Evolutionary conservation across 2,329 filamentous ascomycete genomes (phyloP).

Genomic region (Periconia digitata): DNA sequence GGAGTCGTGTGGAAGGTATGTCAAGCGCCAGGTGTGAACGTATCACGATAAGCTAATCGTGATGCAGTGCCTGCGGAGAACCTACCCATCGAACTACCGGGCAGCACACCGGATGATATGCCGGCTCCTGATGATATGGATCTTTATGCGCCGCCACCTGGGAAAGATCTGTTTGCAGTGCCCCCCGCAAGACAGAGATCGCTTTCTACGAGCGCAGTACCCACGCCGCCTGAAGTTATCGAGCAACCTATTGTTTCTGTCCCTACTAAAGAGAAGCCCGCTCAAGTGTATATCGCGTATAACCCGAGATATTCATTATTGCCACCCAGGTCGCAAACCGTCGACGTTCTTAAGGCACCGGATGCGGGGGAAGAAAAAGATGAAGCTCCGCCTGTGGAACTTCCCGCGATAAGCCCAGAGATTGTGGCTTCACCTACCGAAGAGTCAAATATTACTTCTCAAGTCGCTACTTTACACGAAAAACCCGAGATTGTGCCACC

Average conservation of each 20-base stretch:
- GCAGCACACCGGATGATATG: constrained; percentile 29
- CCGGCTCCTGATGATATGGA: constrained; percentile 13
- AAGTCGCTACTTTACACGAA: neutral
- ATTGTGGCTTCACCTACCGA: neutral
- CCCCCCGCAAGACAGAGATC: neutral
- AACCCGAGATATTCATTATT: neutral
- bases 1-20: constrained; percentile 18
- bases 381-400: neutral
- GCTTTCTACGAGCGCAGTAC: neutral
- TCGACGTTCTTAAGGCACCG: neutral
- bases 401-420: neutral
- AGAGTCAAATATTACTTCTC: neutral
- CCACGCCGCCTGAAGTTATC: neutral
- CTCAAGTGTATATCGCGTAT: neutral
- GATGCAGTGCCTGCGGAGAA: constrained; percentile 15
- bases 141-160: constrained; percentile 7
- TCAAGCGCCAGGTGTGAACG: neutral
- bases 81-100: constrained; percentile 28
- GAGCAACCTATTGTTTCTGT: neutral
- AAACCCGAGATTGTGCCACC: neutral
- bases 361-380: neutral
- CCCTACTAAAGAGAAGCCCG: neutral
- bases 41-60: constrained; percentile 5
- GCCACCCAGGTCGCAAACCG: neutral
- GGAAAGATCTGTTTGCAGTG: no score